These are phyloP conservation scores for Pestalotiopsis sp. DNA, from an alignment of 2,329 filamentous ascomycete species.

Conservation along the genomic window DNA sequence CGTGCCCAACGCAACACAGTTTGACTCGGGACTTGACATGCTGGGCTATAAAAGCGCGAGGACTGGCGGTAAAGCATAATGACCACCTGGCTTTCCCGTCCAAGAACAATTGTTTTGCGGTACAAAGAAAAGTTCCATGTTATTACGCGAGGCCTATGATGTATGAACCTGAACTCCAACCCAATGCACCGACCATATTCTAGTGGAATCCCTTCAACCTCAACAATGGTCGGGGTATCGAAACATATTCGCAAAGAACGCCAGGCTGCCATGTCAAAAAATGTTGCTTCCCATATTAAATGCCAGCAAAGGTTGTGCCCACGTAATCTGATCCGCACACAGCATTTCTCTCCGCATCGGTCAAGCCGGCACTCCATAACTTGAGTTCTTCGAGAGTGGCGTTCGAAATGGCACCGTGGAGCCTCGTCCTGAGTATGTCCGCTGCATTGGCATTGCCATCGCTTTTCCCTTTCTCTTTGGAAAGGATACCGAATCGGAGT, in stretches of 20 bases:
- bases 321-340: conserved; percentile 31
- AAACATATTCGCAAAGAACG: neutral
- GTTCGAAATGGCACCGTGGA: conserved; percentile 26
- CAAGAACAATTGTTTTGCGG: neutral
- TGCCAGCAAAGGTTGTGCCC: conserved; percentile 26
- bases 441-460: conserved; percentile 12
- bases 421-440: conserved; percentile 17
- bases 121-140: neutral
- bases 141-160: neutral
- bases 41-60: neutral
- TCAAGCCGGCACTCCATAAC: conserved; percentile 29
- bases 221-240: neutral
- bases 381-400: conserved; percentile 30
- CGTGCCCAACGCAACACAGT: neutral
- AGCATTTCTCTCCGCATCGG: conserved; percentile 26
- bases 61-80: neutral
- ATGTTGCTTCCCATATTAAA: conserved; percentile 20
- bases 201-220: neutral
- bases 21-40: neutral
- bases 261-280: neutral
- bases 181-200: neutral
- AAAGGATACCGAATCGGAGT: conserved; percentile 78
- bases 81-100: neutral
- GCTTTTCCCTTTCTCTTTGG: conserved; percentile 38
- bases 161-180: neutral